A percentile compares a stretch with the other conserved stretches of the same genome.
Conservation (phyloP, 371 early-diverging fungal genomes). For the Batkoa obscura region DNA sequence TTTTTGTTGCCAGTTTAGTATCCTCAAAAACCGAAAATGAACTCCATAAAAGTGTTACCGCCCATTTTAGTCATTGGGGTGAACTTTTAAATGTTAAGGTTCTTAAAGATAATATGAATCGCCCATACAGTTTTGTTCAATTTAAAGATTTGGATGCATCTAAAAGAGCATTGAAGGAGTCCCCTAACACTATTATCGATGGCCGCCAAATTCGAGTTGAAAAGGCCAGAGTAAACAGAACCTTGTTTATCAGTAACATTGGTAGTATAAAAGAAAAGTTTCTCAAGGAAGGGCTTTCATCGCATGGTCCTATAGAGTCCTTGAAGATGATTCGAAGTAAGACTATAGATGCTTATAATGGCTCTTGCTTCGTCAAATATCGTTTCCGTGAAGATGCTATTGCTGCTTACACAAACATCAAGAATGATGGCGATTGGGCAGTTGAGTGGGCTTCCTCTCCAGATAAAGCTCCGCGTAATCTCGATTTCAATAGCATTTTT, state of each 20-base stretch:
- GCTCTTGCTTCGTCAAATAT: constrained; percentile 52
- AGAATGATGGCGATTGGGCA: constrained; percentile 22
- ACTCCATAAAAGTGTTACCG: constrained; percentile 31
- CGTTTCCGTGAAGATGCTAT: constrained; percentile 67
- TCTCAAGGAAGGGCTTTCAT: constrained; percentile 12
- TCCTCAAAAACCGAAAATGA: constrained; percentile 35
- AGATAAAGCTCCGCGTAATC: constrained; percentile 12
- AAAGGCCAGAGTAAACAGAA: constrained; percentile 66
- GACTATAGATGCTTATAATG: constrained; percentile 16
- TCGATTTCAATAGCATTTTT: constrained; percentile 38
- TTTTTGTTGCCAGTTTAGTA: constrained; percentile 43
- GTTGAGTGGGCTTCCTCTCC: constrained; percentile 53
- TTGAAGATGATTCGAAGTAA: constrained; percentile 30
- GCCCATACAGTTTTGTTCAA: constrained; percentile 78
- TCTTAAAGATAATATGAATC: constrained; percentile 45
- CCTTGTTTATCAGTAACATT: constrained; percentile 39
- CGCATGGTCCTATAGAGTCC: constrained; percentile 51
- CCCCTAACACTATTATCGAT: constrained; percentile 45
- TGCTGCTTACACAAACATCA: constrained; percentile 33
- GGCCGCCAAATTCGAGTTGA: constrained; percentile 64
- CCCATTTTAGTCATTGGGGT: constrained; percentile 52
- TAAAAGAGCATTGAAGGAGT: constrained; percentile 35
- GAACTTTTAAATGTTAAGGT: constrained; percentile 50
- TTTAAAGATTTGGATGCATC: constrained; percentile 44
- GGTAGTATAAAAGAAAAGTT: constrained; percentile 22